phyloP scores from a whole-genome alignment of 2,329 filamentous ascomycete species.

The Hawksworthiomyces lignivorus region DNA sequence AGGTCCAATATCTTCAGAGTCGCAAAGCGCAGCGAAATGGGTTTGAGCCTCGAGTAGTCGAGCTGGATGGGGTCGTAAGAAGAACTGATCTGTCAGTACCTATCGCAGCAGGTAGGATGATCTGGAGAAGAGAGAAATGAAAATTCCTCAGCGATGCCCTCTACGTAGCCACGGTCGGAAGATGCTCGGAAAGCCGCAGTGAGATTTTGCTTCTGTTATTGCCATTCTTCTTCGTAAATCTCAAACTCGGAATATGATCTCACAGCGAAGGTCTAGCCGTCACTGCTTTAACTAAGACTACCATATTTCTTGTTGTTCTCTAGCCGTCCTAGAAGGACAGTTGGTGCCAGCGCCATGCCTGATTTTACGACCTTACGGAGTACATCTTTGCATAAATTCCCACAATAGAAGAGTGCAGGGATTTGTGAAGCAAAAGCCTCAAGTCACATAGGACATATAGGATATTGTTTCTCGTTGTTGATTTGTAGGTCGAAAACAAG shows the following conservation, averaged over 20 bases:
- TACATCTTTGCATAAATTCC: no score
- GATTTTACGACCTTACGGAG: no score
- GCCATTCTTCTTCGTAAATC: constrained; percentile 41
- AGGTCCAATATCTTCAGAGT: constrained; percentile 61
- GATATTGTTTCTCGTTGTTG: no score
- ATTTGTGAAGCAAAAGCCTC: no score
- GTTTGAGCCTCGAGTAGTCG: constrained; percentile 33
- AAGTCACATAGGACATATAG: no score
- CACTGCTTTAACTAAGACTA: not conserved
- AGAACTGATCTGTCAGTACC: constrained; percentile 33
- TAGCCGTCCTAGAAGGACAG: constrained; percentile 1
- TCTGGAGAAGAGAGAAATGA: no score
- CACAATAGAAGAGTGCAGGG: no score
- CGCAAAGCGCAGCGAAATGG: constrained; percentile 58
- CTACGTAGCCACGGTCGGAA: constrained; percentile 49
- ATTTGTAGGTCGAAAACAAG: no score
- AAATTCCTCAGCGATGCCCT: constrained; percentile 55
- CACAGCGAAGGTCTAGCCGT: constrained; percentile 17
- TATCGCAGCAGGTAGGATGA: no score
- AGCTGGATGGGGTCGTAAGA: constrained; percentile 16
- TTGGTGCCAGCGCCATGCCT: not conserved
- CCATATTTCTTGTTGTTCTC: constrained; percentile 4
- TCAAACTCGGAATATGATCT: constrained; percentile 45
- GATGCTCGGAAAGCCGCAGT: constrained; percentile 53
- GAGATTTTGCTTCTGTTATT: constrained; percentile 49